Base-by-base conservation (phyloP, 768 basidiomycete species). In the Boletus patriciae region DNA sequence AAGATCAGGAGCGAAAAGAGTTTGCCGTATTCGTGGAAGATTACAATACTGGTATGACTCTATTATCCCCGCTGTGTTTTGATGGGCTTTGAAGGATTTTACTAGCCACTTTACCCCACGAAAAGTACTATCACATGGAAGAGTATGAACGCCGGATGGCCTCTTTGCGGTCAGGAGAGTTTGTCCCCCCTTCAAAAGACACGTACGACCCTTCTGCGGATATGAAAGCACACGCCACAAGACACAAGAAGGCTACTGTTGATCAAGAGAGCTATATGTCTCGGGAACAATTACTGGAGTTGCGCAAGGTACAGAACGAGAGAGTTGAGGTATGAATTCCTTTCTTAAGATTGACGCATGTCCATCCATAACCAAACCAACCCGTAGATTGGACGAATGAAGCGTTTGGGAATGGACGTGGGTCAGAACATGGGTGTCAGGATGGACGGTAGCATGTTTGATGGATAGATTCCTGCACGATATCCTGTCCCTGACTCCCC, bases 91-190 rank as follows among this genome's bases (percentile, higher is more conserved):
- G 13, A 65, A 31, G 2, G 16, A 19, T 16, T 19, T 51, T 48
- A 21, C 18, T 57, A 94, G 94, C 93, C 15, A 97, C 94, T 4
- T 79, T 97, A 3, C 92, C 94, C 11, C 90, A 96, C 65, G 93
- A 95, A 70, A 97, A 97, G 70, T 97, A 94, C 72, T 96, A 96
- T 71, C 83, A 94, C 66, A 92, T 95, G 82, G 85, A 84, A 52
- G 80, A 83, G 6, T 94, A 93, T 69, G 92, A 94, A 58, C 78
- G 78, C 21, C 86, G 92, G 46, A 96, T 96, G 94, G 72, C 82
- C 37, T 85, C 91, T 21, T 74, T 96, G 47, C 85, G 93, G 44
- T 79, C 85, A n/a, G 94, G 94, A 38, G 92, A 90, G 62, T 88
- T 83, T 50, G 73, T 93, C 10, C 88, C 91, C 0, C 86, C 88